Base-by-base conservation (phyloP, 2,329 filamentous ascomycete species). In the Pseudogymnoascus sp. region DNA sequence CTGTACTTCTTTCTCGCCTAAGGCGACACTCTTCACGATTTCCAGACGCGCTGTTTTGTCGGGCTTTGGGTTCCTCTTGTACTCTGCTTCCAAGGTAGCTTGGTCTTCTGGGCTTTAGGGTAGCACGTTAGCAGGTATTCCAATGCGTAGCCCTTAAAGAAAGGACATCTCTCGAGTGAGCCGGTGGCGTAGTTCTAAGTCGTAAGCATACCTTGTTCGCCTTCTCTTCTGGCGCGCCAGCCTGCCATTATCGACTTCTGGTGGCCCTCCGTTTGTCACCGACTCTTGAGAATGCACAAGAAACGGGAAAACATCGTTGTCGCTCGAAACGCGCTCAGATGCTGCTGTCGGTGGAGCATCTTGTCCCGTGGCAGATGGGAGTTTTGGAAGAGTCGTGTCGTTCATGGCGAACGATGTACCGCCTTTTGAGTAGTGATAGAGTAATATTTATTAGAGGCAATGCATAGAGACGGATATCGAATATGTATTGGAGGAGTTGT, bases 1-100 rank as follows among this genome's bases (percentile, higher is more conserved):
- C 86, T 97, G 93, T 38, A 97, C 91, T 79, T 97, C 93, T 76
- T 96, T 97, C 78, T 97, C 93, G 68, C 90, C 93, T 66, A 97
- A 82, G 23, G 90, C 89, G 65, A 97, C 92, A 75, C 87, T 89
- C 76, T 85, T 84, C 64, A 96, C 91, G 67, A 97, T 92, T 63
- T 88, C 87, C 55, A 90, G 83, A 77, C 93, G 90, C 75, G 91
- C 89, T 62, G 87, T 83, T 77, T 96, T 97, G 78, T 96, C 93
- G 35, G 93, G 93, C 75, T 96, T 97, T 5, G 91, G 85, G 74
- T 97, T 96, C 65, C 81, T 83, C 69, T 85, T 83, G 73, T 96
- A 97, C 64, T 93, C 91, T 37, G 89, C 83, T 76, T 97, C 93
- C 65, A 97, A 86, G 61, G 96, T 84, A 61, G 88, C 84, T 78